Conservation (phyloP, 139 green algal genomes). For the Chlamydomonas applanata region DNA sequence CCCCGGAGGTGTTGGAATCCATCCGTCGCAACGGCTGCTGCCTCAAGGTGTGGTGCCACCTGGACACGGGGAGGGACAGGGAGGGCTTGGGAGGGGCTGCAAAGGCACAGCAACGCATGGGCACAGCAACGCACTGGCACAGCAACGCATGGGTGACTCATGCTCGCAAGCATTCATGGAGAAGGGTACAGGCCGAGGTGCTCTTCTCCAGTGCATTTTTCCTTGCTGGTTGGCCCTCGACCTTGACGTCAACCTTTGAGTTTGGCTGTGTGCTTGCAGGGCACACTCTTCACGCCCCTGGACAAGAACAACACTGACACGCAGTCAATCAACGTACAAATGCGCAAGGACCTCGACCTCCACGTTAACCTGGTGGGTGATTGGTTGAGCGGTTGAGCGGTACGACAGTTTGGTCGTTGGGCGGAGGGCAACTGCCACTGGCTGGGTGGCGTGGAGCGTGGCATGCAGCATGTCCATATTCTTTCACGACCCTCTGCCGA, state of each 20-base stretch:
- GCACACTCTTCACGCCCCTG: constrained; percentile 83
- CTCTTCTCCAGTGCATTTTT: no score
- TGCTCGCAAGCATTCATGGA: no score
- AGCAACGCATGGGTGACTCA: no score
- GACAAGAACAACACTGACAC: constrained; percentile 50
- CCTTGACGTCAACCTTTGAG: constrained; percentile 51
- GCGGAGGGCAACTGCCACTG: neutral
- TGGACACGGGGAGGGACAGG: no score
- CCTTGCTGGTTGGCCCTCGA: no score
- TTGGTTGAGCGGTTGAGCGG: neutral
- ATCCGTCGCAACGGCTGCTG: constrained; percentile 51
- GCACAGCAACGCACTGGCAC: no score
- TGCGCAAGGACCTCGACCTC: constrained; percentile 91
- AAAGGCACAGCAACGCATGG: no score
- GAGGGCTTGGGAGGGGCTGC: no score
- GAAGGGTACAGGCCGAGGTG: no score
- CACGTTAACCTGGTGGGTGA: constrained; percentile 77
- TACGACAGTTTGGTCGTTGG: neutral
- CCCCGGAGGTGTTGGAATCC: constrained; percentile 52
- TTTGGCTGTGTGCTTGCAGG: constrained; percentile 24
- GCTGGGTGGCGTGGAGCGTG: no score
- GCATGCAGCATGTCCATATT: no score
- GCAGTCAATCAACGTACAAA: constrained; percentile 88
- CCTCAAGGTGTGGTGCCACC: constrained; percentile 31
- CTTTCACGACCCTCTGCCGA: no score